Conservation (phyloP, 441 rosid genomes). For the Pelargonium cotyledonis region DNA sequence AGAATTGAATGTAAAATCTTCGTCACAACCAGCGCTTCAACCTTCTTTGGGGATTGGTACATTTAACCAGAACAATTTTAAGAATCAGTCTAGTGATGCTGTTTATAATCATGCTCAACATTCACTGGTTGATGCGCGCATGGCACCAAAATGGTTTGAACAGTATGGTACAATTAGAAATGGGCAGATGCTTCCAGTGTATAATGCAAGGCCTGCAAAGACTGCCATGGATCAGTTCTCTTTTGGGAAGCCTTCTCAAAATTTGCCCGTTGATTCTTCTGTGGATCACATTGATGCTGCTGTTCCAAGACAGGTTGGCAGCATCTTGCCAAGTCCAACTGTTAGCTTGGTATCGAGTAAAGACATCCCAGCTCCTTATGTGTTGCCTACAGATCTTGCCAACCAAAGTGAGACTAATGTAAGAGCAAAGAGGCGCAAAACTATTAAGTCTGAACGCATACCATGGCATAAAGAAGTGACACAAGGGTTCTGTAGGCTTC, state of each 20-base stretch:
- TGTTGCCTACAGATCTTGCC: slow-evolving; percentile 31
- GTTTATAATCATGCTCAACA: slow-evolving; percentile 28
- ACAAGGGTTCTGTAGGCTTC: slow-evolving; percentile 34
- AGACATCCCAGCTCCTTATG: slow-evolving; percentile 29
- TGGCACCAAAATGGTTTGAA: slow-evolving; percentile 75
- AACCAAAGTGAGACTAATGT: slow-evolving; percentile 21
- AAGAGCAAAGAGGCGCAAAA: slow-evolving; percentile 56
- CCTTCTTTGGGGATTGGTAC: slow-evolving; percentile 29
- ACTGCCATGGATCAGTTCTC: slow-evolving; percentile 28
- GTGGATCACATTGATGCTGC: slow-evolving; percentile 27
- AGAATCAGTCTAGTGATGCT: slow-evolving; percentile 25
- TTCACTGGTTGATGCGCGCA: slow-evolving; percentile 56
- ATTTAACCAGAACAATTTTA: slow-evolving; percentile 34
- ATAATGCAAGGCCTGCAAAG: slow-evolving; percentile 36
- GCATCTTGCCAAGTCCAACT: slow-evolving; percentile 26
- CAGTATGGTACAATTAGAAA: slow-evolving; percentile 57
- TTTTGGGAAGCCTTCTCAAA: slow-evolving; percentile 40
- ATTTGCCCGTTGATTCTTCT: slow-evolving; percentile 28
- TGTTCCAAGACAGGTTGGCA: slow-evolving; percentile 28
- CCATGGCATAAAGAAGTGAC: slow-evolving; percentile 68
- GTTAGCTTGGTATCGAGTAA: slow-evolving; percentile 30
- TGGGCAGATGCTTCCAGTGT: slow-evolving; percentile 43
- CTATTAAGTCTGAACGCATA: slow-evolving; percentile 28
- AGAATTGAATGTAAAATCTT: slow-evolving; percentile 24
- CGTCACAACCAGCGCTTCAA: slow-evolving; percentile 25